Percentiles rank a stretch among this genome's conserved stretches.
These are phyloP conservation scores for Porphyrellus cyaneotinctus DNA, from an alignment of 768 basidiomycete genomes.

Conservation along the genomic window DNA sequence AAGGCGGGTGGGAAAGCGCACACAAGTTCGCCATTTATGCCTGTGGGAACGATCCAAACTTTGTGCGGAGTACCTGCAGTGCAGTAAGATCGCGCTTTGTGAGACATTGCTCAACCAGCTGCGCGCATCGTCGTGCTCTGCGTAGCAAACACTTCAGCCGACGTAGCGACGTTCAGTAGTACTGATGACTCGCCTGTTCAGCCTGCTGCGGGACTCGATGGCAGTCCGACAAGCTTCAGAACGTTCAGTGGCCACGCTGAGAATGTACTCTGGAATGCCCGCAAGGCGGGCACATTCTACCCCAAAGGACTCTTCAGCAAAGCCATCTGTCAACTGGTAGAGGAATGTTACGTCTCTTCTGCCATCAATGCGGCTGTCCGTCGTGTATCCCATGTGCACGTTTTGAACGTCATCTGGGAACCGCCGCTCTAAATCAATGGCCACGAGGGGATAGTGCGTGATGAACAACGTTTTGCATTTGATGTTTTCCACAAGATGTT, in stretches of 20 bases:
- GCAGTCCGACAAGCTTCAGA: slow-evolving; percentile 52
- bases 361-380: slow-evolving; percentile 66
- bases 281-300: slow-evolving; percentile 91
- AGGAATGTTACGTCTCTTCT: slow-evolving; percentile 81
- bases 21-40: slow-evolving; percentile 1
- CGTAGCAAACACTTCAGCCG: neutral
- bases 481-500: slow-evolving; percentile 56
- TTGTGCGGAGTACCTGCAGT: slow-evolving; percentile 23
- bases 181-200: slow-evolving; percentile 43
- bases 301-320: slow-evolving; percentile 84
- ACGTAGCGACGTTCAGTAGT: neutral
- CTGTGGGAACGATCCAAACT: slow-evolving; percentile 2
- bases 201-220: slow-evolving; percentile 46
- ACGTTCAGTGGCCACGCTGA: slow-evolving; percentile 54
- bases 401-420: slow-evolving; percentile 66
- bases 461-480: slow-evolving; percentile 84
- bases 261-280: slow-evolving; percentile 67
- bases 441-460: slow-evolving; percentile 89
- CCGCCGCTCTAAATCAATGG: slow-evolving; percentile 56
- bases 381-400: slow-evolving; percentile 82
- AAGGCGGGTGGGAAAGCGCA: neutral
- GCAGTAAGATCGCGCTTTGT: slow-evolving; percentile 12
- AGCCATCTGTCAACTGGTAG: slow-evolving; percentile 68
- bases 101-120: slow-evolving; percentile 27
- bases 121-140: slow-evolving; percentile 29